Evolutionary conservation across 345 rosid species (phyloP).

Genomic region (Crucihimalaya himalaica): DNA sequence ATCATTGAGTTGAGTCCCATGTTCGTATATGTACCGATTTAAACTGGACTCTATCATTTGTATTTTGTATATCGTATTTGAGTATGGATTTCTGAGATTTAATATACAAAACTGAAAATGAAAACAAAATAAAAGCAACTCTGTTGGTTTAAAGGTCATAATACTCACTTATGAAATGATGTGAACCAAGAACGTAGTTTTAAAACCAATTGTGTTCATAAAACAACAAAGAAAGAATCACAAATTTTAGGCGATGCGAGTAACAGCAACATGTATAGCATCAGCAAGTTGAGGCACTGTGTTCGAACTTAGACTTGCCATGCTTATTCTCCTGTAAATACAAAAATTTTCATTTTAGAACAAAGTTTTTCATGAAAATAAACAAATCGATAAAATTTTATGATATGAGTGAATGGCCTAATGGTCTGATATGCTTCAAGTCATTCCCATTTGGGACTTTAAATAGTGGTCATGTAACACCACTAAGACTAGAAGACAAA

Average conservation of each 20-base stretch:
- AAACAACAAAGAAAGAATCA: not conserved
- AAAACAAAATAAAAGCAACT: not conserved
- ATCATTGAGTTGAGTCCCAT: not conserved
- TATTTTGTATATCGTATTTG: not conserved
- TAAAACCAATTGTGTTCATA: not conserved
- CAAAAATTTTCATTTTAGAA: not conserved
- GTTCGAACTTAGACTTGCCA: conserved; percentile 58
- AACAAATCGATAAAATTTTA: not conserved
- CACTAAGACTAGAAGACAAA: not conserved
- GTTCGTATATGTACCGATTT: not conserved
- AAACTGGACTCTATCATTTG: not conserved
- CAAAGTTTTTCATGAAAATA: not conserved
- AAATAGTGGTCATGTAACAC: not conserved
- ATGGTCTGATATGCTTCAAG: not conserved
- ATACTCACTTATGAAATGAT: not conserved
- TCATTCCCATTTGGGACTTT: not conserved
- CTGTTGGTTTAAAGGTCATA: not conserved
- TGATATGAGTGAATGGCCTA: not conserved
- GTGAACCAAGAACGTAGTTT: not conserved
- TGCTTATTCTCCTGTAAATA: conserved; percentile 63
- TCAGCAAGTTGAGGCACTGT: conserved; percentile 59
- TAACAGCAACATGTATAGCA: conserved; percentile 64
- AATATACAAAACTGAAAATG: not conserved
- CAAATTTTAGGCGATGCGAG: conserved; percentile 29
- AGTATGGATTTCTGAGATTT: conserved; percentile 4